These are phyloP conservation scores for Trichoderma aggressivum DNA, from an alignment of 2,329 filamentous ascomycete species.

Conservation along the genomic window DNA sequence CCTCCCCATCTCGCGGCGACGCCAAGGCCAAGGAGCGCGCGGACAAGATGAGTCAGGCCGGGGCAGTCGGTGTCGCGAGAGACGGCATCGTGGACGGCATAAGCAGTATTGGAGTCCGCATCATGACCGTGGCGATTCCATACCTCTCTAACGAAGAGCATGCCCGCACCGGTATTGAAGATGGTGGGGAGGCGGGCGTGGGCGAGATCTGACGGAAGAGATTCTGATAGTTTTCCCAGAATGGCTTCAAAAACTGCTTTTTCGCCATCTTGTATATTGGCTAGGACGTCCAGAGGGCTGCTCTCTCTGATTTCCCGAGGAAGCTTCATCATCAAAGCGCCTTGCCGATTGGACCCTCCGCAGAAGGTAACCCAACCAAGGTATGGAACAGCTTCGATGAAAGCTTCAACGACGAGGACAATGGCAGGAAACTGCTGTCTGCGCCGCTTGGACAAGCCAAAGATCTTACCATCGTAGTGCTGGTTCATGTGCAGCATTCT, in stretches of 20 bases:
- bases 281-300: conserved; percentile 56
- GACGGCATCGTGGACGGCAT: conserved; percentile 69
- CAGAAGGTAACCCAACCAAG: conserved; percentile 78
- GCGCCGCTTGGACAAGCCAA: conserved; percentile 76
- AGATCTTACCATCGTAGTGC: conserved; percentile 55
- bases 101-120: conserved; percentile 56
- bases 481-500: conserved; percentile 52
- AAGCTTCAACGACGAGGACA: conserved; percentile 71
- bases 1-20: conserved; percentile 73
- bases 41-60: conserved; percentile 68
- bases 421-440: conserved; percentile 82
- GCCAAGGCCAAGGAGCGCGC: conserved; percentile 68
- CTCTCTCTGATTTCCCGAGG: conserved; percentile 55
- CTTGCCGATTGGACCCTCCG: conserved; percentile 83
- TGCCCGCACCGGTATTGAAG: conserved; percentile 41
- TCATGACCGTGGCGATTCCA: conserved; percentile 52
- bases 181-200: conserved; percentile 40
- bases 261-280: conserved; percentile 27
- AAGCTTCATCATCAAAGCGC: conserved; percentile 71
- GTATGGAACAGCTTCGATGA: conserved; percentile 65
- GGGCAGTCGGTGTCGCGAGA: conserved; percentile 66
- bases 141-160: conserved; percentile 47
- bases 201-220: conserved; percentile 41
- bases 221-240: conserved; percentile 36
- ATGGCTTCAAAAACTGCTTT: conserved; percentile 36